These are phyloP conservation scores for Priceomyces melissophilus DNA, from an alignment of 805 yeast species.

Conservation along the genomic window DNA sequence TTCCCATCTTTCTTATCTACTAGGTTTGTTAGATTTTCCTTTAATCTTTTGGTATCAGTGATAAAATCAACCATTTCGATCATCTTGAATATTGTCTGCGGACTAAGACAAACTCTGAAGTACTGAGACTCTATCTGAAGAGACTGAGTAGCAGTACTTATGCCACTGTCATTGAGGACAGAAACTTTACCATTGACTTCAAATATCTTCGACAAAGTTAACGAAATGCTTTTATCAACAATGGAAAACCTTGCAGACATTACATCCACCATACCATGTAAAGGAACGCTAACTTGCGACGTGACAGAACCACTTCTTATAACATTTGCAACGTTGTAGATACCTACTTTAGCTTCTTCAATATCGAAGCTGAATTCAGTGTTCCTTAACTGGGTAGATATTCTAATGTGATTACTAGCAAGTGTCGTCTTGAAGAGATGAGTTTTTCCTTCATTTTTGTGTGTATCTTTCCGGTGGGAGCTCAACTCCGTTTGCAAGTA, in stretches of 20 bases:
- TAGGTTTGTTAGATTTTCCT: background rate
- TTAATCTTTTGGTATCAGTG: background rate
- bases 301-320: background rate
- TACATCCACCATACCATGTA: conserved; percentile 37
- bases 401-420: conserved; percentile 33
- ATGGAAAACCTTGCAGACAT: conserved; percentile 42
- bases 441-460: conserved; percentile 1
- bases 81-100: conserved; percentile 43
- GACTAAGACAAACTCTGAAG: conserved; percentile 56
- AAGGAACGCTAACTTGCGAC: conserved; percentile 16
- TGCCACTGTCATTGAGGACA: conserved; percentile 35
- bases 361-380: conserved; percentile 33
- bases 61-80: conserved; percentile 30
- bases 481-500: background rate
- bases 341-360: conserved; percentile 24
- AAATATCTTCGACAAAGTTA: conserved; percentile 38
- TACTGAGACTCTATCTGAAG: conserved; percentile 58
- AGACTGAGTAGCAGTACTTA: conserved; percentile 30
- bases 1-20: background rate
- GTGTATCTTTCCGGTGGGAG: background rate
- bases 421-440: conserved; percentile 22
- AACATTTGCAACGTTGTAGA: conserved; percentile 20
- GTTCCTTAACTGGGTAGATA: conserved; percentile 29
- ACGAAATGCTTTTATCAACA: conserved; percentile 36
- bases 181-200: conserved; percentile 46